These are phyloP conservation scores for Pholiota conissans DNA, from an alignment of 768 basidiomycete genomes.

Conservation along the genomic window DNA sequence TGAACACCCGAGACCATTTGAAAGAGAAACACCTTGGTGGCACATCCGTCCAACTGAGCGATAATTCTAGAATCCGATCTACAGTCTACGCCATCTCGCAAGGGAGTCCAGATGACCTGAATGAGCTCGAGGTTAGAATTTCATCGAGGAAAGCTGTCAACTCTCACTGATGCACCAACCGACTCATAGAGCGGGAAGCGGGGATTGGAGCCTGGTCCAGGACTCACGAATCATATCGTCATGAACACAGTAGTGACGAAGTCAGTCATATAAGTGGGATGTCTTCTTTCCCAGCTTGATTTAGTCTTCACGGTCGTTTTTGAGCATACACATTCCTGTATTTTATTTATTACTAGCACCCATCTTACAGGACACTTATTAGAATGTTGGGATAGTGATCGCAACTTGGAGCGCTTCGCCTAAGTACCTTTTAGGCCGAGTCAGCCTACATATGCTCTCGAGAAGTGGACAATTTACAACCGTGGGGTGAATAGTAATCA, in stretches of 20 bases:
- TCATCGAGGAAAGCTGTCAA: neutral
- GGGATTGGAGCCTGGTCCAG: neutral
- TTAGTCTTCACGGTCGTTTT: no score
- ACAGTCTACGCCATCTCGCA: neutral
- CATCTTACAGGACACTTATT: no score
- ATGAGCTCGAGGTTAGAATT: neutral
- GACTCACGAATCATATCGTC: neutral
- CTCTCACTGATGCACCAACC: neutral
- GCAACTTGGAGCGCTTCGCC: no score
- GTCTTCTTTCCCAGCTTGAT: no score
- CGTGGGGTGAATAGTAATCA: no score
- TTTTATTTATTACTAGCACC: neutral
- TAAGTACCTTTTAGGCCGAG: no score
- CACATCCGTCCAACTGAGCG: neutral
- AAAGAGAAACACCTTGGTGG: conserved; percentile 5
- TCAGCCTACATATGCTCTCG: no score
- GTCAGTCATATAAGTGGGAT: neutral
- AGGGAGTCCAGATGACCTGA: neutral
- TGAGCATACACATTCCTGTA: neutral
- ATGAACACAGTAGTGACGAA: conserved; percentile 5
- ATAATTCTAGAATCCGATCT: neutral
- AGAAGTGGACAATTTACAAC: no score
- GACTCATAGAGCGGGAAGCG: neutral
- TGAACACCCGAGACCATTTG: neutral
- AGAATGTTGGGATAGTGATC: no score